Percentiles rank a stretch among this genome's conserved stretches.
Conservation (phyloP, 495 filamentous ascomycete species). For the Choiromyces venosus region DNA sequence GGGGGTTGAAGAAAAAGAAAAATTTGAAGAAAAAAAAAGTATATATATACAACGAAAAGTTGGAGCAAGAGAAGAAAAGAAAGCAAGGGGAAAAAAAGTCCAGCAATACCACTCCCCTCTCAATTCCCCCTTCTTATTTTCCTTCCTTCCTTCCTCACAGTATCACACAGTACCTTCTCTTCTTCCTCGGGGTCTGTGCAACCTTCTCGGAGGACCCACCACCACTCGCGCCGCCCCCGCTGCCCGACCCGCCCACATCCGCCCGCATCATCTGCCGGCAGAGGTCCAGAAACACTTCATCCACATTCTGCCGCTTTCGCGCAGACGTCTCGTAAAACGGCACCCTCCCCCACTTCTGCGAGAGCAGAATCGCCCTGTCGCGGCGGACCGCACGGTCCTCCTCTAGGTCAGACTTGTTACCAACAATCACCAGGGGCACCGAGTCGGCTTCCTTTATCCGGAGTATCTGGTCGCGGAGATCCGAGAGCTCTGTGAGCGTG, state of each 20-base stretch:
- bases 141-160: constrained; percentile 27
- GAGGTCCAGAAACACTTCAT: constrained; percentile 90
- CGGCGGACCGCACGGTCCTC: constrained; percentile 82
- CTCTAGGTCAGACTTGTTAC: constrained; percentile 94
- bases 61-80: constrained; percentile 26
- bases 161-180: constrained; percentile 34
- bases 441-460: constrained; percentile 92
- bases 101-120: not conserved
- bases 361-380: constrained; percentile 75
- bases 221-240: constrained; percentile 8
- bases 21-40: constrained; percentile 26
- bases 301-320: constrained; percentile 73
- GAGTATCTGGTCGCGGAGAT: constrained; percentile 90
- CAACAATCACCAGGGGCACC: constrained; percentile 90
- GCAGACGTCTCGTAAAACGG: constrained; percentile 96
- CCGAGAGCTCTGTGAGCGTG: constrained; percentile 77
- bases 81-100: constrained; percentile 11
- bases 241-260: constrained; percentile 36
- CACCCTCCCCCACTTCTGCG: constrained; percentile 79
- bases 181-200: constrained; percentile 25
- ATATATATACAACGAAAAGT: constrained; percentile 23
- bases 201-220: constrained; percentile 27
- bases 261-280: constrained; percentile 79
- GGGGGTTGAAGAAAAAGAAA: constrained; percentile 20
- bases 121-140: constrained; percentile 4